A percentile compares a stretch with the other conserved stretches of the same genome.
Evolutionary conservation across 2,329 filamentous ascomycete species (phyloP).

Genomic region (Neonectria coccinea): DNA sequence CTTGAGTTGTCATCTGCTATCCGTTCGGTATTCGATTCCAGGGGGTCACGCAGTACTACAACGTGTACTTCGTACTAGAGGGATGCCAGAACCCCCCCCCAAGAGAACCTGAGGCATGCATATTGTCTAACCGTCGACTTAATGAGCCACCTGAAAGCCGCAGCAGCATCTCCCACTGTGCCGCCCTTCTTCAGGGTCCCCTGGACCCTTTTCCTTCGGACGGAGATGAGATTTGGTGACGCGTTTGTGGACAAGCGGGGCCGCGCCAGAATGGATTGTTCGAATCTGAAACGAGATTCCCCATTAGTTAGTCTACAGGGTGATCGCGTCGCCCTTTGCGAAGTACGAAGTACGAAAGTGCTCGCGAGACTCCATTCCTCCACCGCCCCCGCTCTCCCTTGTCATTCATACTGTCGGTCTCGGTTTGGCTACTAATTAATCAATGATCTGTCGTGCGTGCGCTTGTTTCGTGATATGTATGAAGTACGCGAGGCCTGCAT

Average conservation of each 20-base stretch:
- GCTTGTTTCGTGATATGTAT: constrained; percentile 39
- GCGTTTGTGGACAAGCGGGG: constrained; percentile 31
- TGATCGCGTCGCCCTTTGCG: constrained; percentile 28
- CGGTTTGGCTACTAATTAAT: background rate
- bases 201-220: constrained; percentile 11
- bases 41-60: too few species aligned
- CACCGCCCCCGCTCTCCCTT: constrained; percentile 27
- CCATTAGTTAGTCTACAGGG: constrained; percentile 29
- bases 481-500: background rate
- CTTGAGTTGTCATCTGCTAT: constrained; percentile 23
- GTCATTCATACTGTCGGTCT: constrained; percentile 7
- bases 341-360: constrained; percentile 2
- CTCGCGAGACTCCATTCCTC: background rate
- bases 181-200: constrained; percentile 20
- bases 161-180: constrained; percentile 29
- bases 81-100: constrained; percentile 18
- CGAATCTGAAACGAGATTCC: constrained; percentile 42
- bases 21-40: background rate
- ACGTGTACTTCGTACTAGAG: background rate
- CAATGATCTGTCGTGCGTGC: constrained; percentile 29
- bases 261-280: constrained; percentile 16
- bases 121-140: constrained; percentile 32
- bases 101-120: constrained; percentile 16
- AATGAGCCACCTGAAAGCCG: constrained; percentile 42
- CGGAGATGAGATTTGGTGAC: constrained; percentile 33